Evolutionary conservation across 139 green algal genomes (phyloP), one percentile per base, ranked within the genome.

Genomic region (Tetradesmus lagerheimii): DNA sequence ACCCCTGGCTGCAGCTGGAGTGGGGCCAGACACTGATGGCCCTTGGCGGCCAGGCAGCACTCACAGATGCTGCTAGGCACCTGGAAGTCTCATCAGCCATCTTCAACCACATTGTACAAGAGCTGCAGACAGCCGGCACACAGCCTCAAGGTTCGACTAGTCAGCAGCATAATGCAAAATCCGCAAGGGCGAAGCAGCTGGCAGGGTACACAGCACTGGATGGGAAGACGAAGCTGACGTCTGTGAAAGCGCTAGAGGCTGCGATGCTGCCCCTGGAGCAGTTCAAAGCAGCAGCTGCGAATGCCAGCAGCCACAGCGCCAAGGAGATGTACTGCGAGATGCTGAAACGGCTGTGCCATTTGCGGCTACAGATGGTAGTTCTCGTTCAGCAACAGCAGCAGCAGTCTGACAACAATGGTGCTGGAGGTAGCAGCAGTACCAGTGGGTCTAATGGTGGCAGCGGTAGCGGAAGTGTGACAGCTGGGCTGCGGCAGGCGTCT

Each of bases 1-100:
- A 97, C 71, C 91, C 94, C 39, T 97, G 94, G 95, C 93, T 97
- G 79, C 95, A 97, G 92, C 77, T 53, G 47, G 95, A 97, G 91
- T 97, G 95, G 95, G 95, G 89, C 8, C 86, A 93, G 12, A 86
- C 91, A 39, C 81, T 97, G 83, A 67, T 88, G 29, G 88, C 88
- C 5, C n/a, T 91, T 31, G 80, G 66, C 20, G 39, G 9, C 25
- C 14, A 11, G 35, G 29, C 6, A 15, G 18, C 25, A 27, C 38
- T 85, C n/a, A 86, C 45, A 35, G 87, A 91, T 41, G 78, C 87
- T 31, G 79, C 78, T 9, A 66, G 50, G 79, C 87, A 91, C 78
- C 34, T 87, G 25, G 78, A 91, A 41, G 87, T 91, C 8, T 35
- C 87, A 15, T 39, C 87, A 47, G 87, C 87, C 43, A 66, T 91